These are phyloP conservation scores for Bruguiera hainesii DNA, from an alignment of 441 rosid species.

Conservation along the genomic window DNA sequence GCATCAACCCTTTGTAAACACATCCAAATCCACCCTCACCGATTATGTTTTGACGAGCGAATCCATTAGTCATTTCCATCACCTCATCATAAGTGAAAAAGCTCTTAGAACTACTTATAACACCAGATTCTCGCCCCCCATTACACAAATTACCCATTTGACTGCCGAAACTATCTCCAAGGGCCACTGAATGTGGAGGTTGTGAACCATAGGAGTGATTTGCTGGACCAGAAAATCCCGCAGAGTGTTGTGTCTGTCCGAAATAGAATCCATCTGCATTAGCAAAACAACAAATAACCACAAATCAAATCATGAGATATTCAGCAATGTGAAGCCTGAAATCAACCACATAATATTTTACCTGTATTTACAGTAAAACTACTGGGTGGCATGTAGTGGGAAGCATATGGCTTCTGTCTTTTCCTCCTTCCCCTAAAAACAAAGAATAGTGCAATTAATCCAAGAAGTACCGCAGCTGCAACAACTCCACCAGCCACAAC, in stretches of 20 bases:
- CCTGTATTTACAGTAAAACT: conserved; percentile 49
- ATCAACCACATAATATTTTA: conserved; percentile 15
- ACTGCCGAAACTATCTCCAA: conserved; percentile 38
- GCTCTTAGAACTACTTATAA: conserved; percentile 42
- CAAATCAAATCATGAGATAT: neutral
- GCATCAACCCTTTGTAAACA: conserved; percentile 54
- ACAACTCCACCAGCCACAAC: conserved; percentile 33
- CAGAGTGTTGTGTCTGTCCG: conserved; percentile 31
- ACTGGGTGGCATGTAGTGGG: conserved; percentile 43
- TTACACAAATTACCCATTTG: conserved; percentile 21
- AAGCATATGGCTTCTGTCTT: conserved; percentile 22
- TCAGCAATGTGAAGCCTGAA: neutral
- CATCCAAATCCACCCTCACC: conserved; percentile 96
- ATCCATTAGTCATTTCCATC: conserved; percentile 69
- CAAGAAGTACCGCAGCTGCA: conserved; percentile 39
- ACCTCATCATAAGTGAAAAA: conserved; percentile 66
- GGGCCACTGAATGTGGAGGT: conserved; percentile 25
- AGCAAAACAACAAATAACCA: conserved; percentile 7
- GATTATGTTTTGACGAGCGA: conserved; percentile 53
- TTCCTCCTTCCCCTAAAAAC: conserved; percentile 39
- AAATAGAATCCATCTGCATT: conserved; percentile 47
- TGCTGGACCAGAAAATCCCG: conserved; percentile 32
- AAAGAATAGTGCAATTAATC: conserved; percentile 37
- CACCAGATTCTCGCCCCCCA: conserved; percentile 43
- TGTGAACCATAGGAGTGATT: conserved; percentile 37